Percentiles rank a stretch among this genome's conserved stretches.
These are phyloP conservation scores for Candida alai DNA, from an alignment of 805 yeast species.

Conservation along the genomic window DNA sequence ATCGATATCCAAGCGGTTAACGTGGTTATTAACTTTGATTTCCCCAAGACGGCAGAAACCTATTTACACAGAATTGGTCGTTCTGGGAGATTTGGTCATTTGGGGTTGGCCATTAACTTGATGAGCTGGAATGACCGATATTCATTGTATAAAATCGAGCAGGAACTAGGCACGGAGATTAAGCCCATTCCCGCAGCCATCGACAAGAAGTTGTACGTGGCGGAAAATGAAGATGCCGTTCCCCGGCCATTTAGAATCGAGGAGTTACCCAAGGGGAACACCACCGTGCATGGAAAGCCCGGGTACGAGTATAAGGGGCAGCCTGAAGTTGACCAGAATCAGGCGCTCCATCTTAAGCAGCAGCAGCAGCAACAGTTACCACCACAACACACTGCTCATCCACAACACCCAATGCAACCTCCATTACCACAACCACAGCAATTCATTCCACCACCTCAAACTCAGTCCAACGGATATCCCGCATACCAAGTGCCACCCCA, in stretches of 20 bases:
- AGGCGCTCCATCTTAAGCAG: slow-evolving; percentile 4
- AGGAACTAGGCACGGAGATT: slow-evolving; percentile 95
- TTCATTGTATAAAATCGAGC: slow-evolving; percentile 90
- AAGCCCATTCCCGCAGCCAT: slow-evolving; percentile 94
- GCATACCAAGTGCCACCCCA: slow-evolving; percentile 15
- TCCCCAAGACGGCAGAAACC: slow-evolving; percentile 97
- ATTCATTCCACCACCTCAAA: too few relatives aligned
- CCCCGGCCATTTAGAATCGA: slow-evolving; percentile 89
- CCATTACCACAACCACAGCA: slow-evolving; percentile 17
- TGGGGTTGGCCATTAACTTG: slow-evolving; percentile 94
- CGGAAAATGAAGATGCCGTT: slow-evolving; percentile 66
- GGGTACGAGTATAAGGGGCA: slow-evolving; percentile 47
- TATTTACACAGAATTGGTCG: slow-evolving; percentile 98
- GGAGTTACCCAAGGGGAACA: slow-evolving; percentile 46
- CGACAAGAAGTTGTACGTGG: slow-evolving; percentile 85
- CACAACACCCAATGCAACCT: slow-evolving; percentile 10
- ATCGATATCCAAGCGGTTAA: slow-evolving; percentile 98
- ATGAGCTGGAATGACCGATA: slow-evolving; percentile 97
- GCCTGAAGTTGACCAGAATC: slow-evolving; percentile 23
- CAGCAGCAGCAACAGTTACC: slow-evolving; percentile 9
- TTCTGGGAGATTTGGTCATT: slow-evolving; percentile 97
- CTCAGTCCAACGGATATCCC: slow-evolving; percentile 21
- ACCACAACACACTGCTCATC: slow-evolving; percentile 11
- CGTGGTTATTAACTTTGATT: slow-evolving; percentile 95
- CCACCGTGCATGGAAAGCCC: slow-evolving; percentile 23